Evolutionary conservation across 2,329 filamentous ascomycete genomes (phyloP).

Genomic region (Moelleriella libera): DNA sequence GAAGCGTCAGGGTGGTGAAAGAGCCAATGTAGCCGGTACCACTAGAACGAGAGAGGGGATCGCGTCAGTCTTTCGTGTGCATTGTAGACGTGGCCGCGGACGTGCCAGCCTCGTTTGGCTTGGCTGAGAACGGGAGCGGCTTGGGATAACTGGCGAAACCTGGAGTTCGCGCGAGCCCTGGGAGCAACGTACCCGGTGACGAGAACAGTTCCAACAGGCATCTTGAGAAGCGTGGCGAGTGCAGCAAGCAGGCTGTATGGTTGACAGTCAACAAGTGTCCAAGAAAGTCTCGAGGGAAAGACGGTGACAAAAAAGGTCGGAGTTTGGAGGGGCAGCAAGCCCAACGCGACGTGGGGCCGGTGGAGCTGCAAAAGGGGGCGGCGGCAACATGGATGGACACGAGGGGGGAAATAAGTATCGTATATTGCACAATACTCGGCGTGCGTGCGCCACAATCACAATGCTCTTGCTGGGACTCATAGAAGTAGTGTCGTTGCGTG

Average conservation of each 20-base stretch:
- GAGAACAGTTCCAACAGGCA: slow-evolving; percentile 78
- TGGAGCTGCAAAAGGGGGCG: no score
- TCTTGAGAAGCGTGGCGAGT: slow-evolving; percentile 20
- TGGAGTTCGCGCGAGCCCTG: background rate
- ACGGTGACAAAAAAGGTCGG: background rate
- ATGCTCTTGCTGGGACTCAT: no score
- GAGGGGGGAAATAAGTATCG: no score
- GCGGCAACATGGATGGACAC: no score
- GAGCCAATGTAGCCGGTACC: slow-evolving; percentile 98
- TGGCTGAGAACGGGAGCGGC: background rate
- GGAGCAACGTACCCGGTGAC: slow-evolving; percentile 65
- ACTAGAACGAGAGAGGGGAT: slow-evolving; percentile 31
- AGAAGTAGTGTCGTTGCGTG: no score
- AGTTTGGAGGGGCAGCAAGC: background rate
- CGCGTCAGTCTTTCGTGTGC: background rate
- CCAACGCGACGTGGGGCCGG: background rate
- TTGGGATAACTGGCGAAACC: background rate
- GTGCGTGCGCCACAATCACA: no score
- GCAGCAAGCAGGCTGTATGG: background rate
- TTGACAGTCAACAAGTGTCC: background rate
- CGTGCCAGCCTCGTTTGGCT: background rate
- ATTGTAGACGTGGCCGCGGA: slow-evolving; percentile 3
- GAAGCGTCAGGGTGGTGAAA: slow-evolving; percentile 83
- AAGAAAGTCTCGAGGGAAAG: background rate
- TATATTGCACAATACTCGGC: no score